A percentile compares a stretch with the other conserved stretches of the same genome.
These are phyloP conservation scores for Chytriomyces hyalinus DNA, from an alignment of 192 early-diverging fungal genomes.

Conservation along the genomic window DNA sequence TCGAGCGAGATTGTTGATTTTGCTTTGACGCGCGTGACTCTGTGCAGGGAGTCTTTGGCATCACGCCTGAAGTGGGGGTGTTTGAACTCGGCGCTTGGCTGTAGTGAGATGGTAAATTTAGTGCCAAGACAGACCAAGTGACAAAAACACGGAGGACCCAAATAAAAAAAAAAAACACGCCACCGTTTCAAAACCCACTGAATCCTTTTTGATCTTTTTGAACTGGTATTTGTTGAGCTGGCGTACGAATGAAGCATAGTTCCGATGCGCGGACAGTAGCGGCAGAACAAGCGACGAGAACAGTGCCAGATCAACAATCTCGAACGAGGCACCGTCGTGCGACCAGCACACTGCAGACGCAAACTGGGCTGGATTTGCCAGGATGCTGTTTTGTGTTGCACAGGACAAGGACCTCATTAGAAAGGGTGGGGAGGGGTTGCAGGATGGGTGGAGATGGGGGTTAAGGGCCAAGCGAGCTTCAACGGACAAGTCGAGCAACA, in stretches of 20 bases:
- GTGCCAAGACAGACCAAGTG: neutral
- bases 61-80: neutral
- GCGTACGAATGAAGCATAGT: constrained; percentile 85
- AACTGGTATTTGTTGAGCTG: constrained; percentile 94
- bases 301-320: constrained; percentile 25
- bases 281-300: constrained; percentile 83
- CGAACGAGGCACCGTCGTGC: neutral
- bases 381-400: neutral
- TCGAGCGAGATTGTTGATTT: too few relatives aligned
- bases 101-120: neutral
- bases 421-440: too few relatives aligned
- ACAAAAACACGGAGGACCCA: neutral
- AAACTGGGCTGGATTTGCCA: neutral
- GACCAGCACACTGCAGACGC: constrained; percentile 4
- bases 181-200: neutral
- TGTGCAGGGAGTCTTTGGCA: neutral
- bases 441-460: too few relatives aligned
- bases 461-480: too few relatives aligned
- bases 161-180: neutral
- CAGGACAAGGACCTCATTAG: too few relatives aligned
- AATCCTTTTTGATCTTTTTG: constrained; percentile 64
- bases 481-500: too few relatives aligned
- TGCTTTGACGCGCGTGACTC: constrained; percentile 8
- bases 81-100: neutral
- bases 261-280: constrained; percentile 83